Evolutionary conservation across 208 protist genomes (phyloP), one percentile per base, ranked within the genome.

Genomic region (Naegleria lovaniensis): DNA sequence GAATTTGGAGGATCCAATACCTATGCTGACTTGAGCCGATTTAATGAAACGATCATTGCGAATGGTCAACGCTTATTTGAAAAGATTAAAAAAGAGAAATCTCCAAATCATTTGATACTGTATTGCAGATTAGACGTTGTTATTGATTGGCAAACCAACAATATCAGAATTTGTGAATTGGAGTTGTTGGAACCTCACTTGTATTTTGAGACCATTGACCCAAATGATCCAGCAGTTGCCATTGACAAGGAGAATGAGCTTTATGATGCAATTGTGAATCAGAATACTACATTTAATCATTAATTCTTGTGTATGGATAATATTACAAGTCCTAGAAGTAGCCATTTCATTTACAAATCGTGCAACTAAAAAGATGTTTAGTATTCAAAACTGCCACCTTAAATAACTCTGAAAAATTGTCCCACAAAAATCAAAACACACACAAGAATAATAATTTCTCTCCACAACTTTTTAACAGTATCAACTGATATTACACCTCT

Each of bases 51-150:
- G 0, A 36, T 79, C n/a, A 0, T 36, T 6, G 29, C 7, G 36
- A 79, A 79, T 36, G 29, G 6, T 15, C 29, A 79, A 9, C 13
- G 36, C 19, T 33, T 79, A 33, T 36, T 79, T 33, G 29, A 79
- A 25, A 79, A 79, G 29, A n/a, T 79, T 79, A 79, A 79, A 33
- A 36, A 79, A 33, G 67, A 79, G n/a, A 79, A 79, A 79, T 79
- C 67, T 36, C 67, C 16, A 79, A 79, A 79, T 79, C 25, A 29
- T 33, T 79, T 79, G 3, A 36, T 79, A 13, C 36, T 79, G n/a
- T 79, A 79, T 9, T 79, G 67, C n/a, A 25, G 67, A 79, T 29
- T 79, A 9, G 67, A 79, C 36, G 67, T 79, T 36, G 9, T 79
- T 1, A 79, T 79, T 79, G 67, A 79, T 79, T 79, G 29, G 16